phyloP scores from a whole-genome alignment of 768 basidiomycete species.

The Kockovaella imperatae region DNA sequence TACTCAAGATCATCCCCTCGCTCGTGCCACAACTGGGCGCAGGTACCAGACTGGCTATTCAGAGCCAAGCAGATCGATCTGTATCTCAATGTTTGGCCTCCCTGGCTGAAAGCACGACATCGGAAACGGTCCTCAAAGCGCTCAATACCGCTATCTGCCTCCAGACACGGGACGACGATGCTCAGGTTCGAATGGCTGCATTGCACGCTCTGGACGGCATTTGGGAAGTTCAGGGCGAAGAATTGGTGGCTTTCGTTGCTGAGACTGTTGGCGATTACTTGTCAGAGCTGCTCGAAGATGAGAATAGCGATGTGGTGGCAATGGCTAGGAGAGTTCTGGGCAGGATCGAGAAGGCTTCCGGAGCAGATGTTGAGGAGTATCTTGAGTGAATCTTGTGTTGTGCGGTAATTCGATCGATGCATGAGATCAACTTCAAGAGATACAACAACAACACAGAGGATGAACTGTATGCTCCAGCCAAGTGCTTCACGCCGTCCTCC shows the following conservation, averaged over 20 bases:
- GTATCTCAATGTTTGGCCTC: constrained; percentile 46
- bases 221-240: constrained; percentile 70
- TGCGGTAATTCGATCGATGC: not conserved
- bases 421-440: not conserved
- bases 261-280: constrained; percentile 50
- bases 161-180: constrained; percentile 79
- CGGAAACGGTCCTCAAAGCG: constrained; percentile 61
- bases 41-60: constrained; percentile 39
- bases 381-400: constrained; percentile 23
- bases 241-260: constrained; percentile 76
- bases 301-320: constrained; percentile 70
- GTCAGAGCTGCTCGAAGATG: constrained; percentile 52
- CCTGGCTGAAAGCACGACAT: constrained; percentile 55
- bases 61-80: constrained; percentile 37
- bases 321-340: constrained; percentile 50
- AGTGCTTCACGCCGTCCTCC: no score
- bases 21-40: constrained; percentile 62
- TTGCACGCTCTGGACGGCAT: constrained; percentile 61
- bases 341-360: constrained; percentile 39
- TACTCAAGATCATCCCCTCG: constrained; percentile 52
- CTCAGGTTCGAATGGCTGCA: constrained; percentile 61
- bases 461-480: not conserved
- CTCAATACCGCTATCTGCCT: constrained; percentile 78
- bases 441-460: not conserved
- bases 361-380: constrained; percentile 41